phyloP scores from a whole-genome alignment of 352 stramenopile genomes.

The Phytophthora uliginosa region DNA sequence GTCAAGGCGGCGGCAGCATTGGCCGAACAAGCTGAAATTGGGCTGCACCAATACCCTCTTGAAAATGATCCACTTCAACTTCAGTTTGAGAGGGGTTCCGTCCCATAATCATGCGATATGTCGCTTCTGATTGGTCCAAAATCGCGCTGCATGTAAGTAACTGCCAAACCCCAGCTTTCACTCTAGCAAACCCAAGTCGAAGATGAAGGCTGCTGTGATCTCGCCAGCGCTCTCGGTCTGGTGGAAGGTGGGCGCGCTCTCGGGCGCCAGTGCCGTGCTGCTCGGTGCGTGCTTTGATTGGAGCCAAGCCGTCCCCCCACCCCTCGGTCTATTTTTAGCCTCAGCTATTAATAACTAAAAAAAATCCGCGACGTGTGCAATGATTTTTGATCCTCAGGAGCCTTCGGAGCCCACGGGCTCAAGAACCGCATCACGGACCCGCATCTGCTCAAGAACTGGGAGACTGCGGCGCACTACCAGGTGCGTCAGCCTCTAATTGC shows the following conservation, averaged over 20 bases:
- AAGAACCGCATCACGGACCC: constrained; percentile 76
- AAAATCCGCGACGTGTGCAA: constrained; percentile 16
- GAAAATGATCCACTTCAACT: constrained; percentile 26
- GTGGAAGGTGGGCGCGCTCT: constrained; percentile 84
- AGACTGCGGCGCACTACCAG: constrained; percentile 87
- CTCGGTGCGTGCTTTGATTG: constrained; percentile 47
- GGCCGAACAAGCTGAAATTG: neutral
- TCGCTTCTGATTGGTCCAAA: constrained; percentile 25
- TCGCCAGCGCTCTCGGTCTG: constrained; percentile 71
- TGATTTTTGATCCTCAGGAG: constrained; percentile 41
- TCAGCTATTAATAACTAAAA: neutral
- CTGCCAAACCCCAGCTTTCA: neutral
- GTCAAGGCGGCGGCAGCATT: neutral
- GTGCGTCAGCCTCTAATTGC: neutral
- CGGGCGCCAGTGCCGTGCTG: constrained; percentile 70
- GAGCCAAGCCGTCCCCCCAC: neutral
- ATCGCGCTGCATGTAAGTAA: constrained; percentile 16
- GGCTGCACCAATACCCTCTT: neutral
- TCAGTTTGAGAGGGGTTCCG: constrained; percentile 13
- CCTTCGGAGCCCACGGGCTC: constrained; percentile 83
- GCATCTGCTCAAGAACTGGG: constrained; percentile 89
- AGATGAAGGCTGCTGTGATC: constrained; percentile 71
- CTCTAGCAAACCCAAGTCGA: constrained; percentile 14
- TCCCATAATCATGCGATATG: constrained; percentile 19
- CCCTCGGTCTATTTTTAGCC: neutral